These are phyloP conservation scores for Sequoiadendron giganteum DNA, from an alignment of 75 land plant species.

Conservation along the genomic window DNA sequence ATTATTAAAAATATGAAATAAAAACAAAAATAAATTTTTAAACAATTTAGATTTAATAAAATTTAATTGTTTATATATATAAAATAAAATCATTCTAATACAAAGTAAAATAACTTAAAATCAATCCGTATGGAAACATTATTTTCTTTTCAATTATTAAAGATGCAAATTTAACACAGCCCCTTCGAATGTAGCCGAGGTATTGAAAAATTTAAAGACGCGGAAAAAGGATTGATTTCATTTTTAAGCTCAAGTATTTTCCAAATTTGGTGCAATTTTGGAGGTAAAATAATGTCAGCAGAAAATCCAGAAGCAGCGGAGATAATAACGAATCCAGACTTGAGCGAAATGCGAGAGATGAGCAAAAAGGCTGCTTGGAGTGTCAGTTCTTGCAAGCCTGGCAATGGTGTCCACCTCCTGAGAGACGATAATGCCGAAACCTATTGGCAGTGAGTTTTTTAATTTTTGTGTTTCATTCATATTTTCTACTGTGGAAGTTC, in stretches of 20 bases:
- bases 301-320: not conserved
- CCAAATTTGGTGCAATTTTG: not conserved
- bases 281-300: not conserved
- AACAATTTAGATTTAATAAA: too few species aligned
- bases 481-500: not conserved
- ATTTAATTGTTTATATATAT: too few species aligned
- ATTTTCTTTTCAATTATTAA: too few species aligned
- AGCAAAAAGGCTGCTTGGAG: constrained; percentile 98
- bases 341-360: constrained; percentile 71
- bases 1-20: too few species aligned
- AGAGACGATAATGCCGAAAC: constrained; percentile 84
- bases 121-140: too few species aligned
- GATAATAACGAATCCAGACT: not conserved
- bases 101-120: too few species aligned
- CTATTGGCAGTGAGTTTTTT: constrained; percentile 83
- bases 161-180: too few species aligned
- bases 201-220: not conserved
- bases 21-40: too few species aligned
- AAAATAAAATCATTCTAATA: too few species aligned
- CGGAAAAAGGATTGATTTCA: not conserved
- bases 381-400: constrained; percentile 96
- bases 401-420: constrained; percentile 88
- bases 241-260: not conserved
- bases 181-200: not conserved
- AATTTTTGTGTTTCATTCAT: not conserved